A percentile compares a stretch with the other conserved stretches of the same genome.
These are phyloP conservation scores for Fraxinus excelsior DNA, from an alignment of 257 asterid species.

Conservation along the genomic window DNA sequence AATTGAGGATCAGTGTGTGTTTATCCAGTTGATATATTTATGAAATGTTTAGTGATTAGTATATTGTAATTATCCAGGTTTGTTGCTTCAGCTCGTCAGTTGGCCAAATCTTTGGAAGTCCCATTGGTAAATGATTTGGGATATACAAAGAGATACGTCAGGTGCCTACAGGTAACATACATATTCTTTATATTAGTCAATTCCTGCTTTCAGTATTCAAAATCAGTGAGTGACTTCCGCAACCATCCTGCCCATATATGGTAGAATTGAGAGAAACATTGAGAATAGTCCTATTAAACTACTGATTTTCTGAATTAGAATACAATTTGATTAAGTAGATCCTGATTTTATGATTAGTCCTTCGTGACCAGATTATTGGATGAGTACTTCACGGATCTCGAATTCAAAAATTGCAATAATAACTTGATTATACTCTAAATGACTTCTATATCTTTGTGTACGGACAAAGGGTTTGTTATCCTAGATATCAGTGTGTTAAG, in stretches of 20 bases:
- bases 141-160: constrained; percentile 27
- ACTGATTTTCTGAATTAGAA: no score
- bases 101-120: constrained; percentile 26
- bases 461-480: background rate
- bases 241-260: background rate
- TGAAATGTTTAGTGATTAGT: background rate
- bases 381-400: no score
- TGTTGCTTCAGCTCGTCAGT: constrained; percentile 23
- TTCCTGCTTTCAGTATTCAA: background rate
- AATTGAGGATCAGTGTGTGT: background rate
- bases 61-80: constrained; percentile 18
- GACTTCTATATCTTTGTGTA: background rate
- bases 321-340: no score
- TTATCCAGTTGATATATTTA: background rate
- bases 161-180: constrained; percentile 33
- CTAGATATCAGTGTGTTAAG: background rate
- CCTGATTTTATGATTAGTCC: no score
- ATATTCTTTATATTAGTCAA: background rate
- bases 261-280: background rate
- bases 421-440: no score
- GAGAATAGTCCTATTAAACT: background rate
- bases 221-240: background rate
- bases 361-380: no score
- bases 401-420: no score
- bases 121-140: constrained; percentile 29